phyloP scores from a whole-genome alignment of 768 basidiomycete genomes.

The Panaeolus cyanescens region DNA sequence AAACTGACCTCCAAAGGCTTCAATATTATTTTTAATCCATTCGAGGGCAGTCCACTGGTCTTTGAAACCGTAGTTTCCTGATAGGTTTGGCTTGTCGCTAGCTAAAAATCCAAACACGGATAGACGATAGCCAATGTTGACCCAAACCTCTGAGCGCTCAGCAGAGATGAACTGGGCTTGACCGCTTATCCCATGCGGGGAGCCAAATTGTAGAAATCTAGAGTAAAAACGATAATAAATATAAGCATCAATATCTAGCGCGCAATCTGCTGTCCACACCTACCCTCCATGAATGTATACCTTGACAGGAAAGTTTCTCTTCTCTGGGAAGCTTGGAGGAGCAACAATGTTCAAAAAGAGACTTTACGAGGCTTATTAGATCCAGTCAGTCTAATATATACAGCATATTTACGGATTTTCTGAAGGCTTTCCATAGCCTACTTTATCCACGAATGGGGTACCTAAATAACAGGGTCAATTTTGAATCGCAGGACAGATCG shows the following conservation, averaged over 20 bases:
- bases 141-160: conserved; percentile 68
- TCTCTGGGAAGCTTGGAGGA: conserved; percentile 52
- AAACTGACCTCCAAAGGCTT: conserved; percentile 62
- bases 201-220: conserved; percentile 80
- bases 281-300: conserved; percentile 82
- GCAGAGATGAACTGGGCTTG: conserved; percentile 72
- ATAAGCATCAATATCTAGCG: no score
- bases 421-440: conserved; percentile 66
- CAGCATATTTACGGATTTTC: conserved; percentile 61
- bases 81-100: conserved; percentile 56
- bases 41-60: conserved; percentile 80
- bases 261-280: no score
- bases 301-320: conserved; percentile 58
- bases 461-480: conserved; percentile 30
- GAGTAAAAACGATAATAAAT: neutral
- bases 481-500: neutral
- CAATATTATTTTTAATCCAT: conserved; percentile 72
- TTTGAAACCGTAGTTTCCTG: conserved; percentile 84
- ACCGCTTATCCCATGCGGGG: conserved; percentile 59
- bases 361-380: conserved; percentile 29
- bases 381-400: neutral
- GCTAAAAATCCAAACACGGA: conserved; percentile 80
- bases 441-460: conserved; percentile 53
- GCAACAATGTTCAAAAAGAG: conserved; percentile 66
- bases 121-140: conserved; percentile 77